Conservation (phyloP, 352 stramenopile species). For the Pythium brassicae region DNA sequence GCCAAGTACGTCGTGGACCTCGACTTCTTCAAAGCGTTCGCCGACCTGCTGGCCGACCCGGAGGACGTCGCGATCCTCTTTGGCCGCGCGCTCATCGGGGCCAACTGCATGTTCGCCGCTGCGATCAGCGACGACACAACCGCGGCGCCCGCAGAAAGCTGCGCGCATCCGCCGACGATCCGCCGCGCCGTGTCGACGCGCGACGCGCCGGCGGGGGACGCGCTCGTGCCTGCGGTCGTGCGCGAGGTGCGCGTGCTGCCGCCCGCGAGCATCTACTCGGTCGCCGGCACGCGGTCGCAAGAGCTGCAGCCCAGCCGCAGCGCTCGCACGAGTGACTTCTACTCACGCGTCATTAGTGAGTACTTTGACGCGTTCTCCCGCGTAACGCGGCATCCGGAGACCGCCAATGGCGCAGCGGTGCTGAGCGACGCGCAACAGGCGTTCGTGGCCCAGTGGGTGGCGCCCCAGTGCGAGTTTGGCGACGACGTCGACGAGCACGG, state of each 20-base stretch:
- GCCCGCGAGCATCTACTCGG: neutral
- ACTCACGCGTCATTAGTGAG: neutral
- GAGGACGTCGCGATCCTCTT: slow-evolving; percentile 14
- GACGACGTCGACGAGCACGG: neutral
- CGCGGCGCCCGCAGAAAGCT: neutral
- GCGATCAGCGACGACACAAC: neutral
- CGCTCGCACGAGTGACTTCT: neutral
- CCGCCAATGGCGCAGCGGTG: neutral
- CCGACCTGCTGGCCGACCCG: slow-evolving; percentile 12
- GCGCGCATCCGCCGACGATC: neutral
- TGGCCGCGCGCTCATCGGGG: slow-evolving; percentile 15
- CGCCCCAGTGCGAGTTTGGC: slow-evolving; percentile 6
- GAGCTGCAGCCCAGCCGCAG: neutral
- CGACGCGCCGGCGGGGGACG: no score
- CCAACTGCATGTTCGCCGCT: slow-evolving; percentile 21
- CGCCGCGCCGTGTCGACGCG: neutral
- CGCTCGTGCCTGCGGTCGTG: neutral
- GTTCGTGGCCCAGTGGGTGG: slow-evolving; percentile 1
- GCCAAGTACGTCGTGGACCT: slow-evolving; percentile 20
- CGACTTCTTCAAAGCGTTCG: slow-evolving; percentile 21
- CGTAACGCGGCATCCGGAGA: no score
- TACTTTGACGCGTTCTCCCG: slow-evolving; percentile 2
- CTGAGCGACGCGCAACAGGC: slow-evolving; percentile 1
- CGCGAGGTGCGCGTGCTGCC: slow-evolving; percentile 1
- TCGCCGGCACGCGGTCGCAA: neutral